A percentile compares a stretch with the other conserved stretches of the same genome.
These are phyloP conservation scores for Daucus carota DNA, from an alignment of 129 eudicot genomes.

Conservation along the genomic window DNA sequence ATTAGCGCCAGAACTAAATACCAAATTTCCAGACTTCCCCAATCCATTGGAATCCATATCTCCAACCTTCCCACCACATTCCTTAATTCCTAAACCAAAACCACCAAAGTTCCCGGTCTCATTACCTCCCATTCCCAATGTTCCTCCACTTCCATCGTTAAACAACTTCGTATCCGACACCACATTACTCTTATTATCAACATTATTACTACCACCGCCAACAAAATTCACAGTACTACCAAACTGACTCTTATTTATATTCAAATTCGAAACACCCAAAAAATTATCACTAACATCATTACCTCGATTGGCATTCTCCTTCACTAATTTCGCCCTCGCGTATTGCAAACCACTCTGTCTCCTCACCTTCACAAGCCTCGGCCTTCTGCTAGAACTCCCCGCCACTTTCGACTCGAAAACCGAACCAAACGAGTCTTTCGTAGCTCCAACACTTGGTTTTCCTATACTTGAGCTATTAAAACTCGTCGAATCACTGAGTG, in stretches of 20 bases:
- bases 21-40: conserved; percentile 14
- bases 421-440: conserved; percentile 17
- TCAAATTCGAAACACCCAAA: not conserved
- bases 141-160: not conserved
- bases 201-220: conserved; percentile 4
- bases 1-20: no score
- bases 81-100: conserved; percentile 20
- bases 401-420: not conserved
- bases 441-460: conserved; percentile 2
- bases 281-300: not conserved
- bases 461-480: conserved; percentile 27
- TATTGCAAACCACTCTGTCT: conserved; percentile 22
- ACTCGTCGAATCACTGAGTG: conserved; percentile 16
- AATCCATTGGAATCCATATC: conserved; percentile 14
- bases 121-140: not conserved
- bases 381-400: conserved; percentile 21
- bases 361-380: conserved; percentile 49
- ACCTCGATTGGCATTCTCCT: conserved; percentile 14
- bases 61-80: conserved; percentile 10
- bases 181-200: conserved; percentile 14
- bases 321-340: not conserved
- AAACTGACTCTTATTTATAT: not conserved
- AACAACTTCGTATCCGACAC: not conserved
- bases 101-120: conserved; percentile 3
- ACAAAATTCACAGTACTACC: no score